These are phyloP conservation scores for Aspergillus funiculosus DNA, from an alignment of 495 filamentous ascomycete species.

Conservation along the genomic window DNA sequence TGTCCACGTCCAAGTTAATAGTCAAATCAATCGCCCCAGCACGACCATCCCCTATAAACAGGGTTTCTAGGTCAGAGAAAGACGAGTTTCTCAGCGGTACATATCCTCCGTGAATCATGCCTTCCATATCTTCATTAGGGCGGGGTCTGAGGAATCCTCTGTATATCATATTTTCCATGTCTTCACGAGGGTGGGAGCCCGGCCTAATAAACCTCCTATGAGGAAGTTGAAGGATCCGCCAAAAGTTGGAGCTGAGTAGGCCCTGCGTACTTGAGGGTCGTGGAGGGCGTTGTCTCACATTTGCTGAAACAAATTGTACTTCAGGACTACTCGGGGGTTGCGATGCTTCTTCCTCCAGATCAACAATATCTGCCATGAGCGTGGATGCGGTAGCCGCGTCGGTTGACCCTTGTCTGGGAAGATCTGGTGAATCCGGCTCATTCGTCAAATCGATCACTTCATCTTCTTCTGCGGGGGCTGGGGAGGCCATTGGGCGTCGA, in stretches of 20 bases:
- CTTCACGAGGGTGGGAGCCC: conserved; percentile 4
- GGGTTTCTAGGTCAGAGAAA: conserved; percentile 15
- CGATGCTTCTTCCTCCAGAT: conserved; percentile 27
- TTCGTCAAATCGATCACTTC: conserved; percentile 53
- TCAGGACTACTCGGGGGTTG: conserved; percentile 34
- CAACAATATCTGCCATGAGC: conserved; percentile 34
- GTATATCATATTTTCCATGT: no score
- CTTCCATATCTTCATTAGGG: no score
- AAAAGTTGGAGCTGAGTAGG: conserved; percentile 2
- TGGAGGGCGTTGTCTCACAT: conserved; percentile 14
- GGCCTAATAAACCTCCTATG: not conserved
- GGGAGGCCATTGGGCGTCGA: conserved; percentile 40
- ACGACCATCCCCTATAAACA: conserved; percentile 17
- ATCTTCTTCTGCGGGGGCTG: conserved; percentile 22
- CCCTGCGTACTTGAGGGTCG: not conserved
- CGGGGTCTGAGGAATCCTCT: no score
- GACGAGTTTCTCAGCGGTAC: no score
- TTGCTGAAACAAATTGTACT: conserved; percentile 35
- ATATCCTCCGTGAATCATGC: no score
- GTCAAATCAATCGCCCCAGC: conserved; percentile 21
- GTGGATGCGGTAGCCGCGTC: conserved; percentile 20
- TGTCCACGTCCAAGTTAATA: conserved; percentile 23
- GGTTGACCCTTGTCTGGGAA: not conserved
- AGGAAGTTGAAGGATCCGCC: conserved; percentile 2
- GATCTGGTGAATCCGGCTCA: conserved; percentile 39